A percentile compares a stretch with the other conserved stretches of the same genome.
Conservation (phyloP, 2,329 filamentous ascomycete species). For the Colletotrichum gigasporum region DNA sequence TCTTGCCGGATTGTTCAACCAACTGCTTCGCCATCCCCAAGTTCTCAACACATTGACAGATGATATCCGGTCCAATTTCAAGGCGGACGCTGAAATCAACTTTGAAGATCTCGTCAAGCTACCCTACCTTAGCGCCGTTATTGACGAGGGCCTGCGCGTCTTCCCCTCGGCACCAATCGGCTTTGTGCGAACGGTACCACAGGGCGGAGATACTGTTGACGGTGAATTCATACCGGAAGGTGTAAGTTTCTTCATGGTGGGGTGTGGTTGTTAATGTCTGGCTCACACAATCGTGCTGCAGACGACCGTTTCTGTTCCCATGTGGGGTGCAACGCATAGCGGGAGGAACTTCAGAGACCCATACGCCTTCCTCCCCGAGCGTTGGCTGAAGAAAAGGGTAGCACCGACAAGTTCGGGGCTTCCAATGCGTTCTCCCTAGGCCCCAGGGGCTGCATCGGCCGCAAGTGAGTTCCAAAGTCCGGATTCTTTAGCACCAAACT, state of each 20-base stretch:
- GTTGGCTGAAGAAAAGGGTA: too few species aligned
- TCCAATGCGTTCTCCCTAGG: too few species aligned
- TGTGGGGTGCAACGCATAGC: slow-evolving; percentile 22
- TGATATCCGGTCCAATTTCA: slow-evolving; percentile 37
- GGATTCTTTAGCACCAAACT: too few species aligned
- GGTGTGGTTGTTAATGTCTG: too few species aligned
- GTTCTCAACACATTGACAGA: slow-evolving; percentile 38
- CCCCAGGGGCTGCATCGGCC: too few species aligned
- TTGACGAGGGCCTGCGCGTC: slow-evolving; percentile 47
- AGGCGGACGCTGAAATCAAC: slow-evolving; percentile 36
- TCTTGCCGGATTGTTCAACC: slow-evolving; percentile 45
- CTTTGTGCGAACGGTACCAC: slow-evolving; percentile 2
- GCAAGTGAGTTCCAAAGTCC: too few species aligned
- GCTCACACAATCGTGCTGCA: neutral
- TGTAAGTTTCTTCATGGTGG: too few species aligned
- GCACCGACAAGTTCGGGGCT: too few species aligned
- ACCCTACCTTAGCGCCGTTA: slow-evolving; percentile 46
- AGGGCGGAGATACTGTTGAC: slow-evolving; percentile 3
- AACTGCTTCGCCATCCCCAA: slow-evolving; percentile 42
- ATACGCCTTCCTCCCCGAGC: slow-evolving; percentile 47
- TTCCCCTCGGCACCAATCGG: slow-evolving; percentile 9
- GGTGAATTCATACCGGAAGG: too few species aligned
- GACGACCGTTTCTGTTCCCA: slow-evolving; percentile 20
- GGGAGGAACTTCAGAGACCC: slow-evolving; percentile 42
- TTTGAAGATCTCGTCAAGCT: slow-evolving; percentile 42